Base-by-base conservation (phyloP, 2,329 filamentous ascomycete genomes). In the Tolypocladium tundrense region DNA sequence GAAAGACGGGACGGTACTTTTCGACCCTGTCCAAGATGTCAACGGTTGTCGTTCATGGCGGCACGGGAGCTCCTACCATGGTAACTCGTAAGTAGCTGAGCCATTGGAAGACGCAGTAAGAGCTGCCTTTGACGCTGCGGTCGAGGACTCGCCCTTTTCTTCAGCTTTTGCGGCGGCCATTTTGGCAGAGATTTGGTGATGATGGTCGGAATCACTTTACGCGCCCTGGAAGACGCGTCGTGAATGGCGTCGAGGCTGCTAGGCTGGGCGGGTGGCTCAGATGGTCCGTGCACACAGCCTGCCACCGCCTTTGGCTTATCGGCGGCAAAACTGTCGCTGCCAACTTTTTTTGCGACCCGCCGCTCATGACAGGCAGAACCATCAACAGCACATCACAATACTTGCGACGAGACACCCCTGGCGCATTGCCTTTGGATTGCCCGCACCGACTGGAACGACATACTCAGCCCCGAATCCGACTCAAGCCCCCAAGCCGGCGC, bases 1-100 rank as follows among this genome's bases (percentile, higher is more conserved):
- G 85, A 74, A 95, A 95, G 56, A 96, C 83, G 1, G 94, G 94
- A 43, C 94, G 84, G 77, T 97, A 99, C 73, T 99, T 99, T 75
- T 99, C 94, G 60, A 99, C 94, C 94, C 93, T 97, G 62, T 16
- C 59, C 24, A 59, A 60, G 13, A 11, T 63, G 63, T 65, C 57
- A 68, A 60, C 37, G 21, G 24, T 8, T 1, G 33, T 45, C 9
- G 11, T 27, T 21, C 13, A 21, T n/a, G 39, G 19, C 4, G 41
- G 31, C 48, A 13, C 21, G 16, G 24, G 37, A 13, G 2, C 5
- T 35, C 71, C 59, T 77, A 91, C 88, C 89, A 94, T 75, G 90
- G 90, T 58, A 94, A 77, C 72, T 94, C 90, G 66, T 91, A 92
- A 63, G 77, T 83, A 11, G 77, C 62, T 24, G 74, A 73, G 53